Conservation (phyloP, 73 alveolate species). For the Durusdinium trenchii region DNA sequence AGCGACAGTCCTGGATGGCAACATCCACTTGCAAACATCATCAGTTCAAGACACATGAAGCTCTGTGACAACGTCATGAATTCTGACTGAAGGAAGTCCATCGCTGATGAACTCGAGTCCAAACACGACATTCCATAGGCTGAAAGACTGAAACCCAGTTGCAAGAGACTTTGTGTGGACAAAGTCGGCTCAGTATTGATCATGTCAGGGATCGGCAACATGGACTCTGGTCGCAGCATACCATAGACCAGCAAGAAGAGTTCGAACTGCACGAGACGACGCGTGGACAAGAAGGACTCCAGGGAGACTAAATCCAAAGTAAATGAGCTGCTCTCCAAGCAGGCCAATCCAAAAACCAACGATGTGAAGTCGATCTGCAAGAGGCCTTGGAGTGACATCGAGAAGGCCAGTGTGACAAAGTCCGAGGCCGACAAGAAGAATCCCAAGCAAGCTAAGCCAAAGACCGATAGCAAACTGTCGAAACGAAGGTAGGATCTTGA, state of each 20-base stretch:
- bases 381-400: neutral
- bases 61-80: neutral
- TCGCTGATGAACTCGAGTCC: neutral
- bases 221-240: slow-evolving; percentile 1
- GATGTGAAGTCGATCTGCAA: neutral
- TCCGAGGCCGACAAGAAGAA: neutral
- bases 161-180: neutral
- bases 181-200: neutral
- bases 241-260: slow-evolving; percentile 10
- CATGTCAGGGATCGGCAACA: slow-evolving; percentile 5
- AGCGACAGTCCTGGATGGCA: neutral
- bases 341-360: slow-evolving; percentile 44
- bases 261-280: neutral
- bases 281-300: slow-evolving; percentile 18
- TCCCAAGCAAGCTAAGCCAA: slow-evolving; percentile 32
- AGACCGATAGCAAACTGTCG: neutral
- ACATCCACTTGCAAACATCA: neutral
- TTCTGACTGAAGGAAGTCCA: slow-evolving; percentile 5
- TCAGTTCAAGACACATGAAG: neutral
- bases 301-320: slow-evolving; percentile 22
- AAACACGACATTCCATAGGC: slow-evolving; percentile 43
- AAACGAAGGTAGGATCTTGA: neutral
- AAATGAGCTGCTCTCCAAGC: neutral
- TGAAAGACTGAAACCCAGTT: neutral
- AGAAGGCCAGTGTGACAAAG: slow-evolving; percentile 1